Conservation (phyloP, 192 early-diverging fungal species). For the Radiomyces spectabilis region DNA sequence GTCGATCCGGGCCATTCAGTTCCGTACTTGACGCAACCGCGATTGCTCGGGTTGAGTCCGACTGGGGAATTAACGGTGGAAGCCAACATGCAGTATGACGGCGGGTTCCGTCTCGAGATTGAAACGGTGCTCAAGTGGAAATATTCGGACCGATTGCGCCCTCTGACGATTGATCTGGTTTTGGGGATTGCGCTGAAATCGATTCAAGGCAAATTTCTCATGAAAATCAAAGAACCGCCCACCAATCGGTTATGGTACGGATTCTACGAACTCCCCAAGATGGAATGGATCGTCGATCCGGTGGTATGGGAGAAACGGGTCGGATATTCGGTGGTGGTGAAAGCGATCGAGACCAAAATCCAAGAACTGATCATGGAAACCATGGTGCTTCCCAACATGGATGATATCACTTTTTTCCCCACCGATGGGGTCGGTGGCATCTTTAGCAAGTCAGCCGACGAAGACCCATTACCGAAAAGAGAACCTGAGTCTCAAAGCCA, state of each 20-base stretch:
- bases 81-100: conserved; percentile 72
- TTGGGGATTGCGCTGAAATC: conserved; percentile 70
- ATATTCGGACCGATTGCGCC: conserved; percentile 35
- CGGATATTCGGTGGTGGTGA: conserved; percentile 66
- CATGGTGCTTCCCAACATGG: conserved; percentile 85
- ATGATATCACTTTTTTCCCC: conserved; percentile 80
- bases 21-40: conserved; percentile 74
- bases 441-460: too few relatives aligned
- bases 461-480: too few relatives aligned
- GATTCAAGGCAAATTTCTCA: conserved; percentile 67
- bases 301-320: conserved; percentile 84
- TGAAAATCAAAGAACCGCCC: conserved; percentile 76
- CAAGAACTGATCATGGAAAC: conserved; percentile 75
- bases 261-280: conserved; percentile 71
- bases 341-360: conserved; percentile 78
- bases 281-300: conserved; percentile 72
- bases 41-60: conserved; percentile 54
- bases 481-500: too few relatives aligned
- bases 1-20: conserved; percentile 73
- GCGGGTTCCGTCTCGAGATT: conserved; percentile 73
- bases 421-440: conserved; percentile 52
- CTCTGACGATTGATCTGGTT: conserved; percentile 69
- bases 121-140: conserved; percentile 47
- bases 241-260: conserved; percentile 88
- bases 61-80: conserved; percentile 72